These are phyloP conservation scores for Brettanomyces nanus DNA, from an alignment of 805 yeast genomes.

Conservation along the genomic window DNA sequence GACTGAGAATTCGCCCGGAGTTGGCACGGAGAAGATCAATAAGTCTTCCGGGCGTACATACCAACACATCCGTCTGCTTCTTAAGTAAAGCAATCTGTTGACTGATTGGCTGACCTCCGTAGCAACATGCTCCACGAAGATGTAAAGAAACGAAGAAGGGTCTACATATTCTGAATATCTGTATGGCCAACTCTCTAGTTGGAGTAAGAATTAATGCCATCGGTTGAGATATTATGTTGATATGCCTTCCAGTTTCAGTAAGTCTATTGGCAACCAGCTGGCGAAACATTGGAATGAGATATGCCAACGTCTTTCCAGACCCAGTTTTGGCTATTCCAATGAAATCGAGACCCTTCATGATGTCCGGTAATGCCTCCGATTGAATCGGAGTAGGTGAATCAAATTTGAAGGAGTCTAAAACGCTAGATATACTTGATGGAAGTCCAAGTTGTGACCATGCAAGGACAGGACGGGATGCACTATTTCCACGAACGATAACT, in stretches of 20 bases:
- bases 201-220: conserved; percentile 78
- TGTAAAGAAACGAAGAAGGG: conserved; percentile 45
- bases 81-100: conserved; percentile 74
- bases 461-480: conserved; percentile 55
- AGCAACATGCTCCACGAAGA: conserved; percentile 65
- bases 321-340: conserved; percentile 96
- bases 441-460: conserved; percentile 82
- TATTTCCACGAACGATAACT: conserved; percentile 54
- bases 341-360: conserved; percentile 84
- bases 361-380: conserved; percentile 81
- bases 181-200: conserved; percentile 85
- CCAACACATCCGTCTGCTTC: conserved; percentile 69
- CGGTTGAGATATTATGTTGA: conserved; percentile 47
- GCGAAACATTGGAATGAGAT: conserved; percentile 72
- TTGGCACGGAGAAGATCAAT: conserved; percentile 84
- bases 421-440: conserved; percentile 46
- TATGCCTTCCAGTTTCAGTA: conserved; percentile 24
- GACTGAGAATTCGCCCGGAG: conserved; percentile 62
- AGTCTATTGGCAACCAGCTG: conserved; percentile 65
- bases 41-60: conserved; percentile 93
- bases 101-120: conserved; percentile 84
- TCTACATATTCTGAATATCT: conserved; percentile 61
- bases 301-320: conserved; percentile 90
- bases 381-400: conserved; percentile 79
- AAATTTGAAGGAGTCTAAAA: conserved; percentile 46